Conservation (phyloP, 2,329 filamentous ascomycete genomes). For the Colletotrichum sp. region DNA sequence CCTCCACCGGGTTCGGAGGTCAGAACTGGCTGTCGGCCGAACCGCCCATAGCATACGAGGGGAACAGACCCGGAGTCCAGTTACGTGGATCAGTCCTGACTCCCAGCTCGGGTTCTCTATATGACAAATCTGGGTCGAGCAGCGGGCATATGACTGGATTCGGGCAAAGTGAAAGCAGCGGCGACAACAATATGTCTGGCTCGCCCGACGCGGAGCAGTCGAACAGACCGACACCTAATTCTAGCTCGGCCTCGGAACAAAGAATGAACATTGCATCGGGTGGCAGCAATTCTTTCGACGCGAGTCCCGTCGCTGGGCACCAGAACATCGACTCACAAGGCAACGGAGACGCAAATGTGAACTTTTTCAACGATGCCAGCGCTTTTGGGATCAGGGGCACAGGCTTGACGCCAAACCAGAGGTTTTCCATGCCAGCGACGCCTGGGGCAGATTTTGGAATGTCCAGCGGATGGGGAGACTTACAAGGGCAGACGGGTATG, state of each 20-base stretch:
- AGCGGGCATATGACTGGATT: conserved; percentile 39
- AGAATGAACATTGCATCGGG: conserved; percentile 25
- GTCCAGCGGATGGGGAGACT: conserved; percentile 48
- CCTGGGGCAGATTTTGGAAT: conserved; percentile 46
- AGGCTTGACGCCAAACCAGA: conserved; percentile 36
- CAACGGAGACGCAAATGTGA: conserved; percentile 40
- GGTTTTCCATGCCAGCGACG: conserved; percentile 40
- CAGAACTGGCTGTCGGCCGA: conserved; percentile 45
- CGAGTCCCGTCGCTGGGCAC: conserved; percentile 54
- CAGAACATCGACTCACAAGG: conserved; percentile 42
- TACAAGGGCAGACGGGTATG: conserved; percentile 50
- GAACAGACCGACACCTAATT: conserved; percentile 64
- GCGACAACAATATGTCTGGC: conserved; percentile 48
- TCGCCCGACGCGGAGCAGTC: conserved; percentile 57
- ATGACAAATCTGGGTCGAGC: conserved; percentile 32
- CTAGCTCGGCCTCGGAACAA: conserved; percentile 54
- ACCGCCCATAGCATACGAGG: conserved; percentile 36
- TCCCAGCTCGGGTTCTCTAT: conserved; percentile 27
- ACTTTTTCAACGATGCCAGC: conserved; percentile 44
- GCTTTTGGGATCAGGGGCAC: conserved; percentile 41
- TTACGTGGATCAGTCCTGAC: conserved; percentile 15
- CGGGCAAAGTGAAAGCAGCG: conserved; percentile 45
- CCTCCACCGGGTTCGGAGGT: conserved; percentile 30
- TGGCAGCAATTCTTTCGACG: conserved; percentile 51
- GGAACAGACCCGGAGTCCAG: conserved; percentile 16